Evolutionary conservation across 2,329 filamentous ascomycete genomes (phyloP), one percentile per base, ranked within the genome.

Genomic region (Aspergillus fischeri): DNA sequence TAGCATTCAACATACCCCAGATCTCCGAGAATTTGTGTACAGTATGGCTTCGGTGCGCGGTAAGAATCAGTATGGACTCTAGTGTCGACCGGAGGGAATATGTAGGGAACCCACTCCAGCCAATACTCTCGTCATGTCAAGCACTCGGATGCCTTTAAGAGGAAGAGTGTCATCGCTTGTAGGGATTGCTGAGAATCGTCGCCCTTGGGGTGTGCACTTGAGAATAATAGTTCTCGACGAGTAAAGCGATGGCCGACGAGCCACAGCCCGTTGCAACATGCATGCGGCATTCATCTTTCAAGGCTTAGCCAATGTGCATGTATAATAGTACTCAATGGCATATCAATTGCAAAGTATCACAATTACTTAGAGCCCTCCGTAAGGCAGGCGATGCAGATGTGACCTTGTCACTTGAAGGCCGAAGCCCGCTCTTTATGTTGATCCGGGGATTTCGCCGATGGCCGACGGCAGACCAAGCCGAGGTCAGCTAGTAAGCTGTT

Each of bases 51-150:
- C 14, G 56, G 29, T 52, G 58, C 35, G 49, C 50, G 45, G 14
- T 11, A 49, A 60, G 49, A 54, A 53, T 65, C 52, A 60, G 58
- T 25, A 57, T 44, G 52, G 32, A 17, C 32, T 35, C 4, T 35
- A 7, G 1, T 51, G 58, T 53, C 52, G 35, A 14, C 29, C 25
- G 45, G 52, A 51, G 11, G 11, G 42, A 14, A 35, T 44, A 44
- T 17, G 2, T 20, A 2, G 45, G 57, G 55, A 14, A 82, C 88
- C 77, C 80, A 97, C 93, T 56, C 94, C 94, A 61, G 94, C 94
- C 62, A 99, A 78, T 1, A 99, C 94, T 77, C 94, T 85, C 3
- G 93, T 97, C 92, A 99, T 95, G 73, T 99, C 94, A 60, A 99
- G 81, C 14, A 97, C 92, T 55, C 90, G 86, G 65, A 94, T 88